A percentile compares a stretch with the other conserved stretches of the same genome.
These are phyloP conservation scores for Piromyces sp. DNA, from an alignment of 192 early-diverging fungal genomes.

Conservation along the genomic window DNA sequence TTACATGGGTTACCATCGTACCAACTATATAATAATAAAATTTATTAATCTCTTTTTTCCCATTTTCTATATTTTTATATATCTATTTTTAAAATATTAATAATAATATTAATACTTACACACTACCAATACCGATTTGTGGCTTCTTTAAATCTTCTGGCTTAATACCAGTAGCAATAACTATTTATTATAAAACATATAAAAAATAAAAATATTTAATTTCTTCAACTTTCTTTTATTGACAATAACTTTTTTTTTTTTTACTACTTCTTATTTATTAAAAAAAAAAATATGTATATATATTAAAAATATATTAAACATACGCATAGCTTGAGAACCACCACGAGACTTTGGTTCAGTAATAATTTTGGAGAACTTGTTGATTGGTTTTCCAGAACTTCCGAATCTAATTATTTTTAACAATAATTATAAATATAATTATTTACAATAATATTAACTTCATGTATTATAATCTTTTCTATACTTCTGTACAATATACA, in stretches of 20 bases:
- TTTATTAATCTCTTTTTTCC: not conserved
- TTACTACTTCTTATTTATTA: not conserved
- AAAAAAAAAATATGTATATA: not conserved
- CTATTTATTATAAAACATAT: constrained; percentile 16
- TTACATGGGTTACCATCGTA: constrained; percentile 99
- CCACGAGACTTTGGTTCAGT: constrained; percentile 90
- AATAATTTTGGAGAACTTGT: constrained; percentile 71
- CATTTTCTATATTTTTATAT: too few relatives aligned
- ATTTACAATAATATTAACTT: too few relatives aligned
- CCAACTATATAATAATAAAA: constrained; percentile 31
- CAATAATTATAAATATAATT: too few relatives aligned
- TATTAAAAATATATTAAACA: constrained; percentile 16
- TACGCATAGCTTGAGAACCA: constrained; percentile 93
- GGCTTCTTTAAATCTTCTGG: constrained; percentile 64
- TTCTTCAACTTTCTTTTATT: too few relatives aligned
- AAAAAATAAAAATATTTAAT: not conserved
- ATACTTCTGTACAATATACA: too few relatives aligned
- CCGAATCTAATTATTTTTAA: not conserved
- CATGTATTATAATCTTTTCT: too few relatives aligned
- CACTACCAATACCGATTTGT: constrained; percentile 91
- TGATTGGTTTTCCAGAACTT: constrained; percentile 20
- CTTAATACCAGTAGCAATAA: constrained; percentile 84
- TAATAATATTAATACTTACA: constrained; percentile 48
- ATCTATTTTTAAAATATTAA: too few relatives aligned
- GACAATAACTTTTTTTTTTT: too few relatives aligned